Conservation (phyloP, 805 yeast genomes). For the Starmera caribaea region DNA sequence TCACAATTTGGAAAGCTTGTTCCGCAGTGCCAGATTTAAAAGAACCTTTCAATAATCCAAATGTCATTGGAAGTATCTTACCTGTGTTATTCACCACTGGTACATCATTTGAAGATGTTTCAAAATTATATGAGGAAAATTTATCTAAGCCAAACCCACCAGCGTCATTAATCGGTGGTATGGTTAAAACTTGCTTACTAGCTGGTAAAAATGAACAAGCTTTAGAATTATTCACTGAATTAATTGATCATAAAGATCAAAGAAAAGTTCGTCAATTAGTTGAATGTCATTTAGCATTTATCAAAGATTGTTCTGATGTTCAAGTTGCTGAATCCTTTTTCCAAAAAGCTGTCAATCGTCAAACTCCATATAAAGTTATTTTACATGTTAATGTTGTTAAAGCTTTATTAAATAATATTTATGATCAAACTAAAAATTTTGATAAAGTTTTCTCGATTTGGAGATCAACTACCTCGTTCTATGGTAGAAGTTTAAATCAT, state of each 20-base stretch:
- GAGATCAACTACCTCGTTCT: constrained; percentile 50
- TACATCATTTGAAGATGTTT: constrained; percentile 52
- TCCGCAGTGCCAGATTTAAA: constrained; percentile 33
- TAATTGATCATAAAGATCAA: constrained; percentile 38
- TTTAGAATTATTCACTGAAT: constrained; percentile 48
- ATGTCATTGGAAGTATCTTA: constrained; percentile 58
- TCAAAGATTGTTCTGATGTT: constrained; percentile 69
- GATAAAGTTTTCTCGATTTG: constrained; percentile 52
- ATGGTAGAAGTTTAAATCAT: constrained; percentile 47
- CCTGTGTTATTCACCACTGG: constrained; percentile 58
- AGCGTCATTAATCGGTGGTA: constrained; percentile 50
- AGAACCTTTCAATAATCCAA: constrained; percentile 45
- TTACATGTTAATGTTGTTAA: constrained; percentile 69
- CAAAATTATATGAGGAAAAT: constrained; percentile 39
- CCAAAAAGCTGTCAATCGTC: constrained; percentile 57
- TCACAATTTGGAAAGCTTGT: constrained; percentile 61
- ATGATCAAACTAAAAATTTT: constrained; percentile 46
- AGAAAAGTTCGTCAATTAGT: constrained; percentile 43
- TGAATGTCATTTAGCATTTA: constrained; percentile 68
- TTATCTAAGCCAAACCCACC: constrained; percentile 20
- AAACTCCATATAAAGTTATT: constrained; percentile 63
- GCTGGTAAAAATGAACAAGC: constrained; percentile 61
- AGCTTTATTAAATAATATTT: constrained; percentile 50
- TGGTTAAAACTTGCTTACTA: constrained; percentile 63
- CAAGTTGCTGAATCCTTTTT: constrained; percentile 65